Percentiles rank a stretch among this genome's conserved stretches.
phyloP scores from a whole-genome alignment of 768 basidiomycete species.

The Cystobasidium ongulense region DNA sequence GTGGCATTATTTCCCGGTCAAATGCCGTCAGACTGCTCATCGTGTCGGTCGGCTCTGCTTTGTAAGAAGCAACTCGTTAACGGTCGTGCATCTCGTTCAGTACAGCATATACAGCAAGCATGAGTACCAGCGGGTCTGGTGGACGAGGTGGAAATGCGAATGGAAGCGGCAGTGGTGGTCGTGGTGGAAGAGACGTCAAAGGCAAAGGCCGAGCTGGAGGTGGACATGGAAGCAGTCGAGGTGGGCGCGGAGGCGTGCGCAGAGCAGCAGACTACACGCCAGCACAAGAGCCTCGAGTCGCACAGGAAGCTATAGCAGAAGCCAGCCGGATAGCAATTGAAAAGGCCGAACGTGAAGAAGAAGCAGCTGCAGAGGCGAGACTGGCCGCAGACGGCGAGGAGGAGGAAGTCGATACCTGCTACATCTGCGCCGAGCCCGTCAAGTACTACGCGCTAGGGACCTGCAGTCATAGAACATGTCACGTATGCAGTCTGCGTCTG shows the following conservation, averaged over 20 bases:
- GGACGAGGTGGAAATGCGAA: not conserved
- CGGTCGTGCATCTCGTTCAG: not conserved
- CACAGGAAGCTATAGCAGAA: constrained; percentile 17
- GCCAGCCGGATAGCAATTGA: constrained; percentile 1
- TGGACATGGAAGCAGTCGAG: not conserved
- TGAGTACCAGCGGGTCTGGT: constrained; percentile 1
- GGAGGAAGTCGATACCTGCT: constrained; percentile 52
- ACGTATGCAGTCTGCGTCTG: constrained; percentile 79
- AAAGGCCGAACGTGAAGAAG: constrained; percentile 1
- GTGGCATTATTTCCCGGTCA: too few relatives aligned
- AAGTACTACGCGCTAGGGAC: constrained; percentile 79
- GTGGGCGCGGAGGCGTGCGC: constrained; percentile 11
- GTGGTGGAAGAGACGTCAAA: constrained; percentile 1
- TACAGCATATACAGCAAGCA: not conserved
- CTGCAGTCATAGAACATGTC: constrained; percentile 92
- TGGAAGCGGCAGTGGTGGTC: constrained; percentile 8
- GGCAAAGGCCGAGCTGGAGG: constrained; percentile 20
- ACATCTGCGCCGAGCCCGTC: constrained; percentile 90
- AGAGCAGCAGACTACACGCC: constrained; percentile 26
- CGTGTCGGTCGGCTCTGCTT: not conserved
- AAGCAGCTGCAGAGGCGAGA: not conserved
- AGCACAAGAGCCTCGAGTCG: constrained; percentile 7
- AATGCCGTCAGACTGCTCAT: too few relatives aligned
- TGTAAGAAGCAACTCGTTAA: not conserved
- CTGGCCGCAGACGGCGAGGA: constrained; percentile 9